Conservation (phyloP, 78 protist genomes). For the Dictyostelium discoideum region DNA sequence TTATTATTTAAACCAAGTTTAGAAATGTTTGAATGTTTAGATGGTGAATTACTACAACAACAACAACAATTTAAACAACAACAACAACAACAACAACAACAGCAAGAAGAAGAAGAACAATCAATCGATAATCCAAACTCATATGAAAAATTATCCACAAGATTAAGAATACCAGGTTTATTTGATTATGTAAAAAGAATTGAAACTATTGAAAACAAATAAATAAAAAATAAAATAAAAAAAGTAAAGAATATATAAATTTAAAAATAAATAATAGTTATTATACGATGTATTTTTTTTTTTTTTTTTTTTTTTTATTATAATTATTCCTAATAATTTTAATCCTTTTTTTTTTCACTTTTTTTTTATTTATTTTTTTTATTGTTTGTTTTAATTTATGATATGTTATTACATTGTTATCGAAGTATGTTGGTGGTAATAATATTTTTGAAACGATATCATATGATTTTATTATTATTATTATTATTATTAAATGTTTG, state of each 20-base stretch:
- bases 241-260: not conserved
- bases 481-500: not conserved
- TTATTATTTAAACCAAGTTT: slow-evolving; percentile 20
- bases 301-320: not conserved
- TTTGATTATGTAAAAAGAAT: slow-evolving; percentile 40
- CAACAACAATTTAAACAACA: not conserved
- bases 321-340: not conserved
- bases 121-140: not conserved
- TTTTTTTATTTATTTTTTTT: not conserved
- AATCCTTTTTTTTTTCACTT: not conserved
- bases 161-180: slow-evolving; percentile 37
- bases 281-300: not conserved
- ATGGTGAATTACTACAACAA: not conserved
- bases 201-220: slow-evolving; percentile 15
- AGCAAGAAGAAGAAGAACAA: not conserved
- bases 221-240: not conserved
- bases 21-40: slow-evolving; percentile 10
- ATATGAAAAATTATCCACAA: not conserved
- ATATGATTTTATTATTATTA: too few species aligned
- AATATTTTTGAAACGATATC: too few species aligned
- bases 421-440: too few species aligned
- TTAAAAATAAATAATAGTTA: not conserved
- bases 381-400: not conserved
- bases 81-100: not conserved
- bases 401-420: too few species aligned